Percentiles rank a stretch among this genome's conserved stretches.
Conservation (phyloP, 768 basidiomycete species). For the Gyrodon lividus region DNA sequence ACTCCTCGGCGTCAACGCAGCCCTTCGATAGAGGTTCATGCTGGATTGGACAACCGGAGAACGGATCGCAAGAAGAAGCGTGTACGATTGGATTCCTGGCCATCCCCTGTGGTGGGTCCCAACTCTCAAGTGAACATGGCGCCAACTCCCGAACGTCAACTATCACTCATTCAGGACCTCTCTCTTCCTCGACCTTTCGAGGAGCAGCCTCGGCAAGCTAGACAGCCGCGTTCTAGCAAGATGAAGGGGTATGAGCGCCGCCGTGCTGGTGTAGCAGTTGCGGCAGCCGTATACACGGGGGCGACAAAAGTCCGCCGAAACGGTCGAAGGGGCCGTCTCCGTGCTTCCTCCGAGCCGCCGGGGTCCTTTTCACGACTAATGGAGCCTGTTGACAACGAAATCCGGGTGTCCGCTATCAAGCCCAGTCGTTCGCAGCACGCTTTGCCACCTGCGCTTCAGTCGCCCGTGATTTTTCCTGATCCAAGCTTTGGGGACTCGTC, state of each 20-base stretch:
- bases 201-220: background rate
- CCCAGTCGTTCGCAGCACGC: background rate
- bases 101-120: slow-evolving; percentile 4
- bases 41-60: background rate
- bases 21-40: background rate
- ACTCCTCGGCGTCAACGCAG: background rate
- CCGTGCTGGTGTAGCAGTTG: background rate
- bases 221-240: background rate
- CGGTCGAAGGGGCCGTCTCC: background rate
- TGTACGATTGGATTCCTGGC: slow-evolving; percentile 9
- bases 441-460: background rate
- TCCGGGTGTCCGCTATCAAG: background rate
- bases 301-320: background rate
- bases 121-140: background rate
- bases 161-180: background rate
- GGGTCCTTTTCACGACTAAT: background rate
- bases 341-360: background rate
- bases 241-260: background rate
- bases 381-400: background rate
- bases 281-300: background rate
- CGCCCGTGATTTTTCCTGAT: slow-evolving; percentile 1
- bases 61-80: background rate
- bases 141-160: background rate
- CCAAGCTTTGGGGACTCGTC: slow-evolving; percentile 3
- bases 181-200: background rate